Conservation (phyloP, 2,329 filamentous ascomycete genomes). For the Trichophyton rubrum region DNA sequence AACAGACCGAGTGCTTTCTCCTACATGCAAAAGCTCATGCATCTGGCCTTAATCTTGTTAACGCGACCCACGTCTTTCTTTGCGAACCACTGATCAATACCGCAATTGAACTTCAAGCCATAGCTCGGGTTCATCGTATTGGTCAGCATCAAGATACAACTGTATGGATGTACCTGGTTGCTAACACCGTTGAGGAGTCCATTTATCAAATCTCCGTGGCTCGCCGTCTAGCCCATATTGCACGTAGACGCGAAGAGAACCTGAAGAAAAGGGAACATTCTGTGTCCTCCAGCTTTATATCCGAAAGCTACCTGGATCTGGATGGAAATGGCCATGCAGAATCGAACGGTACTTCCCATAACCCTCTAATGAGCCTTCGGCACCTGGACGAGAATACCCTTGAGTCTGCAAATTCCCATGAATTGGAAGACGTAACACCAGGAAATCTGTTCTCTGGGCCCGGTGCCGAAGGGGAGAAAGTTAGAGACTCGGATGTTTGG, state of each 20-base stretch:
- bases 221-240: conserved; percentile 66
- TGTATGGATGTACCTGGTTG: conserved; percentile 90
- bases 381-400: conserved; percentile 47
- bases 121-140: conserved; percentile 88
- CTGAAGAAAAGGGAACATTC: neutral
- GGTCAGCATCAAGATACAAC: conserved; percentile 79
- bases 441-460: conserved; percentile 58
- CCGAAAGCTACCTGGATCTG: neutral
- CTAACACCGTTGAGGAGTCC: conserved; percentile 79
- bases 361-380: conserved; percentile 27
- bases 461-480: conserved; percentile 62
- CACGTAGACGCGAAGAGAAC: conserved; percentile 30
- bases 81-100: conserved; percentile 91
- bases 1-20: conserved; percentile 63
- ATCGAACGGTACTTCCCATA: neutral
- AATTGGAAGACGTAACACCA: conserved; percentile 62
- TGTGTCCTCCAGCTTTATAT: conserved; percentile 1
- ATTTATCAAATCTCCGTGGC: conserved; percentile 79
- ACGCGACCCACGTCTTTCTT: conserved; percentile 86
- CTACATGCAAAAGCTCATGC: conserved; percentile 81
- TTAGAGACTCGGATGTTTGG: conserved; percentile 72
- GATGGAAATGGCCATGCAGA: neutral
- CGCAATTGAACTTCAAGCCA: conserved; percentile 84
- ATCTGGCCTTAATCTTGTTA: conserved; percentile 79
- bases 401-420: conserved; percentile 72